Conservation (phyloP, 352 stramenopile genomes). For the Globisporangium uncinulatum region DNA sequence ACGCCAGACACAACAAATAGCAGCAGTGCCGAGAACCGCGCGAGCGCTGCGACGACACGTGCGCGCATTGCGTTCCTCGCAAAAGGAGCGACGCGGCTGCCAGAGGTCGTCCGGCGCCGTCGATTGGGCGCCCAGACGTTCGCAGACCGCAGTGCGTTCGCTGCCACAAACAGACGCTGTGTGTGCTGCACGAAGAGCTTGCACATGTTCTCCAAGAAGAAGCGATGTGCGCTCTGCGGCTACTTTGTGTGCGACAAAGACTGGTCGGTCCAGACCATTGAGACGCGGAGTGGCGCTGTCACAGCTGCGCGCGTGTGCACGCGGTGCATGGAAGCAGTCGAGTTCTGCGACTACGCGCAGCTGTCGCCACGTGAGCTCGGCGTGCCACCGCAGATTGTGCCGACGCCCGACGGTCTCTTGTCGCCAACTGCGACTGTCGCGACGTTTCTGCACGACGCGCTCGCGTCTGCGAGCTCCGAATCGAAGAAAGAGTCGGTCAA, state of each 20-base stretch:
- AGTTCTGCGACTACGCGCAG: constrained; percentile 41
- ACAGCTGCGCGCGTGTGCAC: constrained; percentile 38
- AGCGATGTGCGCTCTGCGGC: constrained; percentile 33
- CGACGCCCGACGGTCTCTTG: neutral
- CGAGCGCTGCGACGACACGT: constrained; percentile 13
- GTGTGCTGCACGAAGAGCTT: constrained; percentile 53
- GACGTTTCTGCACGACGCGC: constrained; percentile 16
- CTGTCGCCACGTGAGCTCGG: constrained; percentile 27
- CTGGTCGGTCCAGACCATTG: constrained; percentile 25
- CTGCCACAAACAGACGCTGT: constrained; percentile 45
- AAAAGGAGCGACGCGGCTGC: constrained; percentile 20
- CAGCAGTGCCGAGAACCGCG: neutral
- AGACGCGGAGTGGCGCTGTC: constrained; percentile 21
- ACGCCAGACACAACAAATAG: constrained; percentile 5
- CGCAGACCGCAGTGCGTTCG: constrained; percentile 34
- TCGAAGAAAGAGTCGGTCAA: constrained; percentile 33
- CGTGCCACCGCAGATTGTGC: constrained; percentile 13
- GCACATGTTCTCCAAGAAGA: constrained; percentile 23
- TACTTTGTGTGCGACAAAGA: constrained; percentile 36
- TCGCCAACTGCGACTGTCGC: constrained; percentile 11
- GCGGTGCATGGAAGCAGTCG: constrained; percentile 47
- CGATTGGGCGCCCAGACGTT: constrained; percentile 55
- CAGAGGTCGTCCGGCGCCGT: constrained; percentile 33
- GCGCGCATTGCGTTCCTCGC: constrained; percentile 24
- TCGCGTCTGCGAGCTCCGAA: constrained; percentile 16